Evolutionary conservation across 176 grass and related monocot species (phyloP).

Genomic region (Thalia dealbata): DNA sequence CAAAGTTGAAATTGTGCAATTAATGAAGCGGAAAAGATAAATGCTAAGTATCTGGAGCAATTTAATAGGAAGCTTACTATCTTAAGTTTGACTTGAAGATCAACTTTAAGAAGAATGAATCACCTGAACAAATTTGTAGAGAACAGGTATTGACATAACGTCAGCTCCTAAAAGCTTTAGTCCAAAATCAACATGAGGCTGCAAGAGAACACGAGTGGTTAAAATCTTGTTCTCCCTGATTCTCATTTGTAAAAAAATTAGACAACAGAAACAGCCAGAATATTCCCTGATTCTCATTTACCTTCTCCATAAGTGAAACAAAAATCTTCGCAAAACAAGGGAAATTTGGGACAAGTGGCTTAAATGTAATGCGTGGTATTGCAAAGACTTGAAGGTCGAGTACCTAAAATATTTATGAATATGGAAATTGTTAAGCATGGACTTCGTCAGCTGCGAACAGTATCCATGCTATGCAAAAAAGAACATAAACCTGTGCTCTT

Average conservation of each 20-base stretch:
- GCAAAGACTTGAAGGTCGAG: slow-evolving; percentile 87
- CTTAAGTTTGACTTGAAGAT: not conserved
- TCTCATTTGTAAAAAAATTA: slow-evolving; percentile 2
- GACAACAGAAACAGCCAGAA: not conserved
- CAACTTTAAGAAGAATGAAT: not conserved
- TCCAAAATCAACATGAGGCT: slow-evolving; percentile 90
- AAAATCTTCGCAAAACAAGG: slow-evolving; percentile 77
- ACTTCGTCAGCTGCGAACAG: not conserved
- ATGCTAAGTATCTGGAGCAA: no score
- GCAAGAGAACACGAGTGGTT: slow-evolving; percentile 19
- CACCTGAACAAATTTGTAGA: slow-evolving; percentile 87
- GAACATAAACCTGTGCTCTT: slow-evolving; percentile 42
- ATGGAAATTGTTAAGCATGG: not conserved
- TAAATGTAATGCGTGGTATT: slow-evolving; percentile 64
- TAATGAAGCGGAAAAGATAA: no score
- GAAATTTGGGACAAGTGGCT: slow-evolving; percentile 71
- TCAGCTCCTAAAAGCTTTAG: slow-evolving; percentile 71
- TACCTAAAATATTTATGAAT: slow-evolving; percentile 25
- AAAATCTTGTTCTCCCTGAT: slow-evolving; percentile 1
- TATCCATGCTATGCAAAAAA: not conserved
- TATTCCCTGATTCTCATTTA: slow-evolving; percentile 7
- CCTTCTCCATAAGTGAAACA: slow-evolving; percentile 87
- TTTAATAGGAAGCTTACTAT: no score
- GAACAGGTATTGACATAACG: slow-evolving; percentile 69
- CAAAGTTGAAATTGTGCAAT: no score